phyloP scores from a whole-genome alignment of 164 flowering plant genomes.

The Kalanchoe fedtschenkoi region DNA sequence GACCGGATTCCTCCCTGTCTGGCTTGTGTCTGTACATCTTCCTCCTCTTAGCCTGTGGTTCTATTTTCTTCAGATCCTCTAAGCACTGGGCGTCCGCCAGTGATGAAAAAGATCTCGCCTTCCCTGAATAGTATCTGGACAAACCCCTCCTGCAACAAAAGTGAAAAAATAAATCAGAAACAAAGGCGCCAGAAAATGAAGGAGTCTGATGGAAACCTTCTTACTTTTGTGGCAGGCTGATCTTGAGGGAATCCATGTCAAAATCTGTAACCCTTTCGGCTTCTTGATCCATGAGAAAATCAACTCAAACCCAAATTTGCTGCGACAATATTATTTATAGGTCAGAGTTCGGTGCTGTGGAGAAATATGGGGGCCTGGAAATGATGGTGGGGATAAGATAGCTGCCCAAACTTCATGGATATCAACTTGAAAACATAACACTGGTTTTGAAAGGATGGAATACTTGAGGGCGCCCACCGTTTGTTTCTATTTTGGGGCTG shows the following conservation, averaged over 20 bases:
- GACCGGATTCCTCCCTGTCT: constrained; percentile 3
- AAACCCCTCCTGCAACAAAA: constrained; percentile 40
- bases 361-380: not conserved
- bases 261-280: constrained; percentile 14
- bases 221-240: constrained; percentile 47
- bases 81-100: constrained; percentile 33
- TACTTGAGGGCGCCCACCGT: not conserved
- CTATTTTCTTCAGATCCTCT: constrained; percentile 49
- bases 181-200: not conserved
- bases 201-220: not conserved
- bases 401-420: not conserved
- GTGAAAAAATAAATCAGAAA: not conserved
- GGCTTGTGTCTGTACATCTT: constrained; percentile 22
- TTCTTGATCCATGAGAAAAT: constrained; percentile 22
- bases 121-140: constrained; percentile 49
- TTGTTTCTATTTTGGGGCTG: not conserved
- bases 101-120: constrained; percentile 39
- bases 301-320: constrained; percentile 3
- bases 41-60: constrained; percentile 37
- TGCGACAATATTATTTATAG: not conserved
- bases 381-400: constrained; percentile 1
- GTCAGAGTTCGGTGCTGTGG: not conserved
- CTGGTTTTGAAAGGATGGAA: not conserved
- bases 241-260: constrained; percentile 29
- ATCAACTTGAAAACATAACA: not conserved